Conservation (phyloP, 2,329 filamentous ascomycete genomes). For the Lasiodiplodia gonubiensis region DNA sequence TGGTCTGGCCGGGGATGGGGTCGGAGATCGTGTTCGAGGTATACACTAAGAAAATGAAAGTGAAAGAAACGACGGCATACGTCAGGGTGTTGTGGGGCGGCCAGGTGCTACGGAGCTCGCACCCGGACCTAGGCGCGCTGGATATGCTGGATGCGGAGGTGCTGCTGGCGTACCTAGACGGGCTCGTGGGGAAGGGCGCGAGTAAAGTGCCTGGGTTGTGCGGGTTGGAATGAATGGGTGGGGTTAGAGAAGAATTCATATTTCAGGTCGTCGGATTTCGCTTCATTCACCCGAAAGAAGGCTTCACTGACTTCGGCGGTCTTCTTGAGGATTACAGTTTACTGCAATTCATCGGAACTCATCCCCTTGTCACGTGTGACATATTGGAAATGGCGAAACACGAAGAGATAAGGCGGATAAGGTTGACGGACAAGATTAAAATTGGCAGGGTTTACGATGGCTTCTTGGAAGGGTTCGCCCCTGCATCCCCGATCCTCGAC, state of each 20-base stretch:
- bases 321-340: no score
- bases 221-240: slow-evolving; percentile 1
- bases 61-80: slow-evolving; percentile 45
- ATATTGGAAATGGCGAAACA: no score
- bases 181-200: slow-evolving; percentile 64
- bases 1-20: slow-evolving; percentile 88
- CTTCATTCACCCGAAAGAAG: no score
- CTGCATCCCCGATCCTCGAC: neutral
- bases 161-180: slow-evolving; percentile 73
- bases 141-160: slow-evolving; percentile 73
- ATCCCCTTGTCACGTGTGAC: no score
- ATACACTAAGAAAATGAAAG: slow-evolving; percentile 45
- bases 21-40: slow-evolving; percentile 79
- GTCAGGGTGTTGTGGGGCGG: slow-evolving; percentile 76
- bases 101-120: slow-evolving; percentile 68
- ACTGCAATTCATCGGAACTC: no score
- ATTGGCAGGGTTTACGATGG: neutral
- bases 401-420: neutral
- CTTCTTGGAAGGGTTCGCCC: no score
- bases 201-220: slow-evolving; percentile 43
- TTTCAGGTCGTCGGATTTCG: no score
- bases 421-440: neutral
- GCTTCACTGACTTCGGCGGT: no score
- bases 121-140: slow-evolving; percentile 69
- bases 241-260: no score